Percentiles rank a stretch among this genome's conserved stretches.
These are phyloP conservation scores for Paramyrothecium sp. DNA, from an alignment of 2,329 filamentous ascomycete species.

Conservation along the genomic window DNA sequence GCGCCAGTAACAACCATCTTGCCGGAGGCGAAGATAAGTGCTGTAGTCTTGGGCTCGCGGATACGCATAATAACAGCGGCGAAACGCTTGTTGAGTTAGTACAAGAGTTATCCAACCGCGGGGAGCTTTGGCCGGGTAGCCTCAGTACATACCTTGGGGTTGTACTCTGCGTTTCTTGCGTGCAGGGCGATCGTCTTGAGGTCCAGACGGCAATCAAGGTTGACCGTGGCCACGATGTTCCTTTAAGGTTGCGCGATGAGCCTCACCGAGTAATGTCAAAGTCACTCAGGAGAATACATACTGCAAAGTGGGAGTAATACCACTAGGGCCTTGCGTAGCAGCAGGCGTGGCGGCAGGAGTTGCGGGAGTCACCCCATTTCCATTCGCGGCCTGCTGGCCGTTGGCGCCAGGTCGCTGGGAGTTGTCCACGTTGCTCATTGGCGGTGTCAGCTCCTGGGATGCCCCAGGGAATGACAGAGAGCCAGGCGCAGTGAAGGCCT, in stretches of 20 bases:
- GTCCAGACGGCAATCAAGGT: slow-evolving; percentile 94
- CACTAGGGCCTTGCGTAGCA: slow-evolving; percentile 78
- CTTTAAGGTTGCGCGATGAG: slow-evolving; percentile 61
- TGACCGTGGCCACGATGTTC: slow-evolving; percentile 99
- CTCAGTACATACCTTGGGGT: slow-evolving; percentile 77
- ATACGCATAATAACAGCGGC: slow-evolving; percentile 99
- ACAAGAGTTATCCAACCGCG: no score
- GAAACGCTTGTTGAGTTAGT: slow-evolving; percentile 70
- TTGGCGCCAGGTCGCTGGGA: slow-evolving; percentile 35
- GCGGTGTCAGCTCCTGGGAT: slow-evolving; percentile 78
- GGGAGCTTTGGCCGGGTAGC: background rate
- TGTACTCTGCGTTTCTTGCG: slow-evolving; percentile 97
- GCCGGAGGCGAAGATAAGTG: slow-evolving; percentile 94
- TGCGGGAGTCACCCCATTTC: slow-evolving; percentile 79
- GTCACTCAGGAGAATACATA: slow-evolving; percentile 65
- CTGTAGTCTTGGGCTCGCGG: slow-evolving; percentile 97
- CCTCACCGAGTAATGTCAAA: slow-evolving; percentile 38
- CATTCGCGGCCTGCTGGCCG: slow-evolving; percentile 58
- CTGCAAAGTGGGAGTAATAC: slow-evolving; percentile 92
- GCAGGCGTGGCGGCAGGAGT: slow-evolving; percentile 92
- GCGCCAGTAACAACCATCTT: slow-evolving; percentile 99
- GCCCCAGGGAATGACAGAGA: slow-evolving; percentile 90
- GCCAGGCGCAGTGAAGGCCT: slow-evolving; percentile 89
- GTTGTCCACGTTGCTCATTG: slow-evolving; percentile 66
- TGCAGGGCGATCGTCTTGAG: slow-evolving; percentile 98